Conservation (phyloP, 306 rosid genomes). For the Rosa rugosa region DNA sequence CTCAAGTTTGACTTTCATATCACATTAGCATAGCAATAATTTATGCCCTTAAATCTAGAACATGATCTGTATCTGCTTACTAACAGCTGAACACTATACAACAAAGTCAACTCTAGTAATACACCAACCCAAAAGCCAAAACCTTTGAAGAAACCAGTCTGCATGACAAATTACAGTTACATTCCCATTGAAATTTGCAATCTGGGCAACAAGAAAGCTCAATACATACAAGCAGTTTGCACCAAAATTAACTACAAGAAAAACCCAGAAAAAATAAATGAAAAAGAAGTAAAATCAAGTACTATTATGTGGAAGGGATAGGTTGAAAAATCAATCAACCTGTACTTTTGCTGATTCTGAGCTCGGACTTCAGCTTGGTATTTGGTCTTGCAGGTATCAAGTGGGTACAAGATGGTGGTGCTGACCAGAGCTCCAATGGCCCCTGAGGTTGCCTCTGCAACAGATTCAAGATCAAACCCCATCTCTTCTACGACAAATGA, state of each 20-base stretch:
- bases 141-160: not conserved
- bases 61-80: not conserved
- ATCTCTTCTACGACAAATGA: slow-evolving; percentile 27
- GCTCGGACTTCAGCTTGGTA: slow-evolving; percentile 94
- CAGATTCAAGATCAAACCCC: slow-evolving; percentile 75
- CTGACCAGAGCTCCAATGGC: slow-evolving; percentile 93
- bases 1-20: not conserved
- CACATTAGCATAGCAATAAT: not conserved
- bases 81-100: not conserved
- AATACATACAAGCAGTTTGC: not conserved
- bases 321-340: slow-evolving; percentile 30
- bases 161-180: not conserved
- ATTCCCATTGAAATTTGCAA: not conserved
- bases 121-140: not conserved
- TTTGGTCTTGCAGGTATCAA: slow-evolving; percentile 94
- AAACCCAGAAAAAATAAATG: not conserved
- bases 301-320: slow-evolving; percentile 12
- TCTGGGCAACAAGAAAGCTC: not conserved
- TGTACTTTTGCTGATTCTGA: slow-evolving; percentile 69
- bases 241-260: too few relatives aligned
- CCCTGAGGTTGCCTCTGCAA: slow-evolving; percentile 92
- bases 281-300: not conserved
- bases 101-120: not conserved
- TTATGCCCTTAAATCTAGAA: not conserved
- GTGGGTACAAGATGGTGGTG: slow-evolving; percentile 86